Evolutionary conservation across 768 basidiomycete species (phyloP).

Genomic region (Lepiota venenata): DNA sequence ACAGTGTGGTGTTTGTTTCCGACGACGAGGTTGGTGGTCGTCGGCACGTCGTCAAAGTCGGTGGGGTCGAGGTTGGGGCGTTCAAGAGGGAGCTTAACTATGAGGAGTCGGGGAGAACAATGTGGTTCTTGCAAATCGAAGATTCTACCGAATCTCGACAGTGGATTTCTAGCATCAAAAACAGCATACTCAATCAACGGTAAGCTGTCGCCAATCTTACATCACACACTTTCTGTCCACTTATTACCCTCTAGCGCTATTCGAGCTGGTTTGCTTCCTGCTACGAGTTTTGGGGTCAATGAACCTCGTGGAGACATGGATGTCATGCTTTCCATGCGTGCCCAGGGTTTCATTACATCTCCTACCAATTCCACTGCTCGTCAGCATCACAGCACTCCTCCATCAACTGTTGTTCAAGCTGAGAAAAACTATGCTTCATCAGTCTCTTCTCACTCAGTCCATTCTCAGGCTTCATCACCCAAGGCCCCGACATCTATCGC

Average conservation of each 20-base stretch:
- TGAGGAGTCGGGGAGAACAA: slow-evolving; percentile 51
- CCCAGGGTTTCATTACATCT: slow-evolving; percentile 52
- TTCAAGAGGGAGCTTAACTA: slow-evolving; percentile 38
- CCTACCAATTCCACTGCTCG: slow-evolving; percentile 17
- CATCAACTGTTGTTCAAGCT: slow-evolving; percentile 23
- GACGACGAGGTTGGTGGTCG: slow-evolving; percentile 50
- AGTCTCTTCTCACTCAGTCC: slow-evolving; percentile 39
- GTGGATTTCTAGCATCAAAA: slow-evolving; percentile 78
- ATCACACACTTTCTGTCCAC: slow-evolving; percentile 5
- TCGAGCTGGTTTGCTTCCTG: slow-evolving; percentile 60
- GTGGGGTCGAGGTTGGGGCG: slow-evolving; percentile 56
- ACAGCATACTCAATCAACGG: slow-evolving; percentile 69
- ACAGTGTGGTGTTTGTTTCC: slow-evolving; percentile 72
- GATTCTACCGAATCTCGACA: slow-evolving; percentile 61
- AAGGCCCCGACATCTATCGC: slow-evolving; percentile 35
- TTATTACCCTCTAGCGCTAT: slow-evolving; percentile 45
- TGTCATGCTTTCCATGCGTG: slow-evolving; percentile 77
- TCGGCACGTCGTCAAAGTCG: slow-evolving; percentile 62
- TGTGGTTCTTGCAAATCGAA: slow-evolving; percentile 70
- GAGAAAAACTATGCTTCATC: slow-evolving; percentile 44
- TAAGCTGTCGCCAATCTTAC: slow-evolving; percentile 22
- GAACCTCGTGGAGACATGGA: slow-evolving; percentile 82
- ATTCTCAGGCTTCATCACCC: slow-evolving; percentile 38
- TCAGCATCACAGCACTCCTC: slow-evolving; percentile 21
- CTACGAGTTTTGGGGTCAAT: slow-evolving; percentile 31